Evolutionary conservation across 2,329 filamentous ascomycete species (phyloP), one percentile per base, ranked within the genome.

Genomic region (Raffaelea ambrosiae): DNA sequence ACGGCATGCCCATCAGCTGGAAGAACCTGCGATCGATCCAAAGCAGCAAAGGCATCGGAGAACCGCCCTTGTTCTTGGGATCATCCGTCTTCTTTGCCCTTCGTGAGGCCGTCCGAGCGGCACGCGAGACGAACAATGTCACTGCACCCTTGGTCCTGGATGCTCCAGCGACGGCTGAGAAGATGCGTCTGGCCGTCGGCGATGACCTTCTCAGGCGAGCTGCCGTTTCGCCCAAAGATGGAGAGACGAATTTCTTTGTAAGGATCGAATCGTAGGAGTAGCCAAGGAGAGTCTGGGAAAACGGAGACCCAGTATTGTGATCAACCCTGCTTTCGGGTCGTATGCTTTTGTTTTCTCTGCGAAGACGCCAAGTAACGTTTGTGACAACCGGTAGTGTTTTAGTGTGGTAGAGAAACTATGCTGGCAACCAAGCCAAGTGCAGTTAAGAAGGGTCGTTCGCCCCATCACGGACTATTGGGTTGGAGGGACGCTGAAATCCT

Each of bases 11-110:
- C 46, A 88, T 94, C 2, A 77, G 84, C 59, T 95, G 88, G 88
- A 83, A 90, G 68, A 84, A 93, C 59, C 68, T 95, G 50, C 74
- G 87, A 39, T 93, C 88, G 0, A 91, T 95, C 53, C 87, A 93
- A 70, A 73, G 87, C 23, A 85, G 79, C 53, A 70, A 88, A 16
- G 88, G 88, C 35, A 84, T 93, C 10, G 88, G 82, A 18, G 80
- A 86, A 60, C 81, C 80, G 40, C 82, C 82, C 9, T 65, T 85
- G 26, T 94, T 94, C 65, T 81, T 95, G 81, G 88, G 88, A 22
- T 85, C 81, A 52, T 77, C 77, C 0, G 87, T 93, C 1, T 93
- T 94, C 72, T 95, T 94, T 59, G 88, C 88, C 1, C 88, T 95
- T 52, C 73, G 88, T 44, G 87, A 94, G 63, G 88, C 88, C 40